These are phyloP conservation scores for Lactarius trivialis DNA, from an alignment of 768 basidiomycete species.

Conservation along the genomic window DNA sequence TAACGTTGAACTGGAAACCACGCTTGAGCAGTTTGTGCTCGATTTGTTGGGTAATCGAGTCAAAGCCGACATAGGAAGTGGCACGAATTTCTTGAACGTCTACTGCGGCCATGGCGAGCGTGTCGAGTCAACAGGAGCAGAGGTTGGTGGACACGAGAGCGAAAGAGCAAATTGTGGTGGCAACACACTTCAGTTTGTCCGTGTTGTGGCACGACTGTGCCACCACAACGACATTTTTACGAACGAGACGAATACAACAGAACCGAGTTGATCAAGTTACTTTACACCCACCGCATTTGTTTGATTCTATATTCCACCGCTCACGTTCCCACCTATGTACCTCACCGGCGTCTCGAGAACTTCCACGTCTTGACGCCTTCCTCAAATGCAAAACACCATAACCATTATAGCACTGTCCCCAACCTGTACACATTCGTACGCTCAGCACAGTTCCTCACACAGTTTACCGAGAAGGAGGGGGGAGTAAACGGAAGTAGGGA, in stretches of 20 bases:
- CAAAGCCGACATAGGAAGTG: constrained; percentile 93
- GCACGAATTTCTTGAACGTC: constrained; percentile 74
- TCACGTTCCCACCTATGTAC: constrained; percentile 8
- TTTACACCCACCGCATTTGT: neutral
- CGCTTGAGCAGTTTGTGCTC: constrained; percentile 99
- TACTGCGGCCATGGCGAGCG: constrained; percentile 20
- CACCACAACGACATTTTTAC: neutral
- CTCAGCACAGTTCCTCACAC: constrained; percentile 10
- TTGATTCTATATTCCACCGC: constrained; percentile 12
- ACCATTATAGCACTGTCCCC: constrained; percentile 22
- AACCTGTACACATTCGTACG: constrained; percentile 21
- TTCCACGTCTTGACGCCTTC: constrained; percentile 4
- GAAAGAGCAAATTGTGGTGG: neutral
- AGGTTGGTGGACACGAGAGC: neutral
- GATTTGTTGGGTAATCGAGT: constrained; percentile 94
- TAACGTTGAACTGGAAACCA: constrained; percentile 99
- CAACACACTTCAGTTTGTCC: constrained; percentile 16
- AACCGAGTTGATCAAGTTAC: neutral
- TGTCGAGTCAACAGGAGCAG: neutral
- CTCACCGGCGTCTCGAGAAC: neutral
- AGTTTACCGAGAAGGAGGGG: constrained; percentile 12
- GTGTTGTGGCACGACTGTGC: constrained; percentile 9
- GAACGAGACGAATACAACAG: neutral
- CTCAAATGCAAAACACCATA: constrained; percentile 15
- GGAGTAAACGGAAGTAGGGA: constrained; percentile 26